Conservation (phyloP, 495 filamentous ascomycete genomes). For the Penicillium herquei region DNA sequence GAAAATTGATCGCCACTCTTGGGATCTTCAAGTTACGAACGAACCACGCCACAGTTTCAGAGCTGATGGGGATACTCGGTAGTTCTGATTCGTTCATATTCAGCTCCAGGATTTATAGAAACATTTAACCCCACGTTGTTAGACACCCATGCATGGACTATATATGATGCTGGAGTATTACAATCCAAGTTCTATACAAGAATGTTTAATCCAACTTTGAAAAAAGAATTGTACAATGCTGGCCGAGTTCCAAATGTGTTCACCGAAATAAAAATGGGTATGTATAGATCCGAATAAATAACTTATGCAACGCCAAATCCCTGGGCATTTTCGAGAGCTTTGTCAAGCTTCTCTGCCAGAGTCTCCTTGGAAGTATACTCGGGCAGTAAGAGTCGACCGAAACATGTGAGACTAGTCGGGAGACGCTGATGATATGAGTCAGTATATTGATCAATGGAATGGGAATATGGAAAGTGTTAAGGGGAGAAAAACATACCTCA, state of each 20-base stretch:
- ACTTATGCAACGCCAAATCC: slow-evolving; percentile 78
- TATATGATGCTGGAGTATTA: too few relatives aligned
- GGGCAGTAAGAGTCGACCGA: slow-evolving; percentile 79
- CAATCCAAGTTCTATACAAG: too few relatives aligned
- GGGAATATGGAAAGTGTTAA: not conserved
- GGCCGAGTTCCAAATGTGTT: not conserved
- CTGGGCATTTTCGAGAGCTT: slow-evolving; percentile 84
- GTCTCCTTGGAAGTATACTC: slow-evolving; percentile 71
- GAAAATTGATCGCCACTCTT: slow-evolving; percentile 5
- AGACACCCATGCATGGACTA: too few relatives aligned
- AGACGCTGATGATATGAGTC: slow-evolving; percentile 48
- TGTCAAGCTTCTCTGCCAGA: slow-evolving; percentile 67
- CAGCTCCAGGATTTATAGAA: too few relatives aligned
- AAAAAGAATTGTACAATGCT: not conserved
- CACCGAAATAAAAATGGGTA: slow-evolving; percentile 9
- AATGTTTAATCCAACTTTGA: not conserved
- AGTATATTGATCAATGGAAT: slow-evolving; percentile 3
- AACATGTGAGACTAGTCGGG: slow-evolving; percentile 86
- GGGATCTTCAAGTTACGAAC: not conserved
- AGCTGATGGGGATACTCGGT: not conserved
- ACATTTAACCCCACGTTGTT: too few relatives aligned
- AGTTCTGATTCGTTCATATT: not conserved
- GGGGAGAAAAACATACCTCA: slow-evolving; percentile 31
- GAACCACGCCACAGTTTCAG: not conserved
- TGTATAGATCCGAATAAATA: slow-evolving; percentile 17